A percentile compares a stretch with the other conserved stretches of the same genome.
phyloP scores from a whole-genome alignment of 257 asterid species.

The Solanum piurae region DNA sequence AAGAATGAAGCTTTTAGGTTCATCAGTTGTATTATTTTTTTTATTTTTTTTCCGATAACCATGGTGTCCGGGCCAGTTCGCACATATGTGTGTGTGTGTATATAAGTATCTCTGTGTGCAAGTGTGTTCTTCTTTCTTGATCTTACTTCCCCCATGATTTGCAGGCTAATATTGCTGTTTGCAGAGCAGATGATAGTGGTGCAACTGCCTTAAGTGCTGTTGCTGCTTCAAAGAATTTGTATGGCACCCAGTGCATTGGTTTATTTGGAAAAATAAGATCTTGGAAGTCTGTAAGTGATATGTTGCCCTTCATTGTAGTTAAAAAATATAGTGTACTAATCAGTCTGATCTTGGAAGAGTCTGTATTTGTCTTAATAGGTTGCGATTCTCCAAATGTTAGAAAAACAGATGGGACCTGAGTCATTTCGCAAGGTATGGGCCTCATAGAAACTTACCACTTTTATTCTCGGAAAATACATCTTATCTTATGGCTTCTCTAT shows the following conservation, averaged over 20 bases:
- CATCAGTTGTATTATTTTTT: not conserved
- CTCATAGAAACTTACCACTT: not conserved
- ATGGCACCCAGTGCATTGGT: constrained; percentile 89
- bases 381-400: constrained; percentile 95
- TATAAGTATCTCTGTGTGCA: not conserved
- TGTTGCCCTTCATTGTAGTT: constrained; percentile 1
- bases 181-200: constrained; percentile 91
- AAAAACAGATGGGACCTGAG: constrained; percentile 99
- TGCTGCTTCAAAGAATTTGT: constrained; percentile 74
- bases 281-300: constrained; percentile 85
- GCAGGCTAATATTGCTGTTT: constrained; percentile 94
- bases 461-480: not conserved
- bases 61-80: not conserved
- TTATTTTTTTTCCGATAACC: not conserved
- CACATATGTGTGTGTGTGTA: not conserved
- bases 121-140: not conserved
- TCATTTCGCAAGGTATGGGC: constrained; percentile 81
- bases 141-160: not conserved
- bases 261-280: constrained; percentile 95
- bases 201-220: constrained; percentile 82
- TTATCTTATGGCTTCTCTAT: not conserved
- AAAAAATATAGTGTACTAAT: not conserved
- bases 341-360: not conserved
- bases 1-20: not conserved
- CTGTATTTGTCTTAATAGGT: constrained; percentile 35